A percentile compares a stretch with the other conserved stretches of the same genome.
These are phyloP conservation scores for Tritrichomonas foetus DNA, from an alignment of 208 protist genomes.

Conservation along the genomic window DNA sequence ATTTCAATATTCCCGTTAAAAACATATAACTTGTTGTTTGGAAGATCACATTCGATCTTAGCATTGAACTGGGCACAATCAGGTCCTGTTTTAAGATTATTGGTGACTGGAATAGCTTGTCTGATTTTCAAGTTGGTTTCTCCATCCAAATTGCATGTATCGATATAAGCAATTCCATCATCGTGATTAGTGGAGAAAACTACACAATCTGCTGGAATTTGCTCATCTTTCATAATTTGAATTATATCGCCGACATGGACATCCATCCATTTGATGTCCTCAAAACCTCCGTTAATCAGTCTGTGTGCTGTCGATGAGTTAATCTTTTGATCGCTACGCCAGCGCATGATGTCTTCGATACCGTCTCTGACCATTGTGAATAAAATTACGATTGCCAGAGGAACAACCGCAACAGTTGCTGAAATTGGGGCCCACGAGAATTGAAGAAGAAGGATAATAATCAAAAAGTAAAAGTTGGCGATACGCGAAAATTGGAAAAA, in stretches of 20 bases:
- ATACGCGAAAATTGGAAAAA: conserved; percentile 35
- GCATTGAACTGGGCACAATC: background rate
- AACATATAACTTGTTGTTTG: background rate
- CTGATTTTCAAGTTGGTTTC: conserved; percentile 33
- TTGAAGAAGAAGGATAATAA: conserved; percentile 36
- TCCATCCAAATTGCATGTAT: conserved; percentile 46
- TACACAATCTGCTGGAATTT: background rate
- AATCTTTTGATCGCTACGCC: background rate
- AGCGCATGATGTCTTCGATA: conserved; percentile 34
- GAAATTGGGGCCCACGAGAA: background rate
- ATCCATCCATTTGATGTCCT: conserved; percentile 55
- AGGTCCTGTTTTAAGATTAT: background rate
- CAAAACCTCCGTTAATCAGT: conserved; percentile 46
- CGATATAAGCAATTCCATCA: conserved; percentile 45
- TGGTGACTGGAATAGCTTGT: background rate
- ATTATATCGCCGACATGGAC: conserved; percentile 62
- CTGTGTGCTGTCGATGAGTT: background rate
- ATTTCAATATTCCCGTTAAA: background rate
- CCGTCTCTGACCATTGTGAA: background rate
- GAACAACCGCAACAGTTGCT: background rate
- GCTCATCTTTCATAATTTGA: conserved; percentile 33
- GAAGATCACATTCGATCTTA: background rate
- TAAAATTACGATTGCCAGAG: background rate
- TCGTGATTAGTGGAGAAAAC: conserved; percentile 18
- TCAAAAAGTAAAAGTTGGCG: conserved; percentile 43